Evolutionary conservation across 2,329 filamentous ascomycete genomes (phyloP).

Genomic region (Aspergillus brasiliensis): DNA sequence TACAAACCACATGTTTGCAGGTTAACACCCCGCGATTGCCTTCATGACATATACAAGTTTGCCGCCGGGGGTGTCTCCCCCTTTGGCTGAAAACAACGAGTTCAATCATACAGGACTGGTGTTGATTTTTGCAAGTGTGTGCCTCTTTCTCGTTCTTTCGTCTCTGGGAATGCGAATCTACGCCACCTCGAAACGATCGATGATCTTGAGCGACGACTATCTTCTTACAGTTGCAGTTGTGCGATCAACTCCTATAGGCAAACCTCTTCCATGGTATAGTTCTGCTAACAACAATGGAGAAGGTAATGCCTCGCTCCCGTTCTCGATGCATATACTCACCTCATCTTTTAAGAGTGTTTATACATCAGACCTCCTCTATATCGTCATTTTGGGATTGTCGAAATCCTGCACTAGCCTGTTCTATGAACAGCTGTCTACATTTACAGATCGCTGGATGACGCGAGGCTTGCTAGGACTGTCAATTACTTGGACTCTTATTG

Average conservation of each 20-base stretch:
- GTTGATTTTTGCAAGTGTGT: slow-evolving; percentile 42
- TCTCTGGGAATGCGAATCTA: slow-evolving; percentile 45
- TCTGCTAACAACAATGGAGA: slow-evolving; percentile 36
- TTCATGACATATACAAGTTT: slow-evolving; percentile 11
- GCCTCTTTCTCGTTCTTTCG: slow-evolving; percentile 41
- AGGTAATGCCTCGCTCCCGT: slow-evolving; percentile 28
- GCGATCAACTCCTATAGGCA: too few species aligned
- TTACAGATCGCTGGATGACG: slow-evolving; percentile 13
- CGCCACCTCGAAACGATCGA: slow-evolving; percentile 36
- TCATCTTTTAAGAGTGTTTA: slow-evolving; percentile 37
- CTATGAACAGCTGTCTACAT: slow-evolving; percentile 21
- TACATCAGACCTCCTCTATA: slow-evolving; percentile 44
- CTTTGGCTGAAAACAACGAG: slow-evolving; percentile 39
- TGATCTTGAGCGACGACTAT: slow-evolving; percentile 39
- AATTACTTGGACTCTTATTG: slow-evolving; percentile 36
- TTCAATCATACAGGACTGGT: slow-evolving; percentile 46
- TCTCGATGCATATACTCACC: not conserved
- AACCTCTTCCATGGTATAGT: too few species aligned
- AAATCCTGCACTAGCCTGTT: slow-evolving; percentile 38
- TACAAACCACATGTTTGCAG: not conserved
- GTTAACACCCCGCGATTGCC: not conserved
- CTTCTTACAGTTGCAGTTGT: slow-evolving; percentile 24
- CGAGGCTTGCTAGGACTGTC: slow-evolving; percentile 30
- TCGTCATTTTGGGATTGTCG: slow-evolving; percentile 44
- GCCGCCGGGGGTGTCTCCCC: slow-evolving; percentile 28